phyloP scores from a whole-genome alignment of 441 rosid species.

The Gossypium schwendimanii region DNA sequence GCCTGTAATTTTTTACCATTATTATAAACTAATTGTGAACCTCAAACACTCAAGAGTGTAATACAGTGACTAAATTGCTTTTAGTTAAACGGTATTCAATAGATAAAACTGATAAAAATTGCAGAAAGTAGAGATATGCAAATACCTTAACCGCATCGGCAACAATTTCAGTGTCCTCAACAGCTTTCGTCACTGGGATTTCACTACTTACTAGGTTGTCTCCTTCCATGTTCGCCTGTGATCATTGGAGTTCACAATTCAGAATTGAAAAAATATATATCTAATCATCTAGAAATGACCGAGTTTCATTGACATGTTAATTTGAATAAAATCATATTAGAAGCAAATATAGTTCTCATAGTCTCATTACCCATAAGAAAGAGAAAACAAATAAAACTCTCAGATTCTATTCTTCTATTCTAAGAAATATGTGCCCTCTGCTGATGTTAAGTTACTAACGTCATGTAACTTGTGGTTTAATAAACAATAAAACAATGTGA shows the following conservation, averaged over 20 bases:
- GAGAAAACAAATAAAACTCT: neutral
- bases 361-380: neutral
- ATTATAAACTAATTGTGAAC: neutral
- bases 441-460: neutral
- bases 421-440: neutral
- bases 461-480: neutral
- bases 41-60: neutral
- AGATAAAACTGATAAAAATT: neutral
- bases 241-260: conserved; percentile 3
- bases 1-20: conserved; percentile 29
- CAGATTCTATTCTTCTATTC: neutral
- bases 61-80: neutral
- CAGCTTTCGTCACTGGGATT: conserved; percentile 41
- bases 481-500: neutral
- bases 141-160: conserved; percentile 51
- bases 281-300: neutral
- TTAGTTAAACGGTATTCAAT: neutral
- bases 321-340: neutral
- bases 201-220: conserved; percentile 41
- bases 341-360: neutral
- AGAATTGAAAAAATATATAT: neutral
- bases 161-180: conserved; percentile 31
- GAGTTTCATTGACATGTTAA: neutral
- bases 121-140: conserved; percentile 1
- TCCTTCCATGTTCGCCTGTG: conserved; percentile 48